Percentiles rank a stretch among this genome's conserved stretches.
phyloP scores from a whole-genome alignment of 83 land plant genomes.

The Larix sibirica region DNA sequence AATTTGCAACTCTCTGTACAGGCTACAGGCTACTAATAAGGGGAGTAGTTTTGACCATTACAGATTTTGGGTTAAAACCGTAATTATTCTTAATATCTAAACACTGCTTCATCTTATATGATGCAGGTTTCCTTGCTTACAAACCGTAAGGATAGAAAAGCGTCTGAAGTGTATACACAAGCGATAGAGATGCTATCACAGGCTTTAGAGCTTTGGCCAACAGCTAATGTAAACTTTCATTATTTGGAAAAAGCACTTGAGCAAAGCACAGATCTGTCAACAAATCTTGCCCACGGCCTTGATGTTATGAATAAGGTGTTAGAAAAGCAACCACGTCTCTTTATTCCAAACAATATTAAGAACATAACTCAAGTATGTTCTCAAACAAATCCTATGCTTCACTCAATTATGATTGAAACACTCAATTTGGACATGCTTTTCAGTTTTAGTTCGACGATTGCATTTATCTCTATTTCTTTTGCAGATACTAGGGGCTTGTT shows the following conservation, averaged over 20 bases:
- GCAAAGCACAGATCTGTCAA: constrained; percentile 89
- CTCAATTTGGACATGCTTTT: too few relatives aligned
- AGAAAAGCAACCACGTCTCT: constrained; percentile 98
- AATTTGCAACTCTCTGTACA: not conserved
- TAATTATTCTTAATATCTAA: not conserved
- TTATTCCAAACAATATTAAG: constrained; percentile 88
- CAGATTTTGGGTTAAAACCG: constrained; percentile 58
- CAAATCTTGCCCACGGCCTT: constrained; percentile 94
- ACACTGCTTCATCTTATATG: not conserved
- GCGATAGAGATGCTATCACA: constrained; percentile 89
- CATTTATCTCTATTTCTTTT: constrained; percentile 10
- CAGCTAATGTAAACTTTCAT: constrained; percentile 94
- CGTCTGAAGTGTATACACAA: constrained; percentile 83
- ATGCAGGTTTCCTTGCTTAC: constrained; percentile 90
- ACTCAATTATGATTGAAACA: too few relatives aligned
- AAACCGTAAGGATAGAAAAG: constrained; percentile 92
- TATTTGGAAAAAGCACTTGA: constrained; percentile 84
- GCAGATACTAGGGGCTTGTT: constrained; percentile 96
- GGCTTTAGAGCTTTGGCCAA: constrained; percentile 98
- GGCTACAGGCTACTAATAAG: too few relatives aligned
- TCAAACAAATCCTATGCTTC: not conserved
- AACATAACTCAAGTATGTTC: constrained; percentile 87
- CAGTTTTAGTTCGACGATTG: constrained; percentile 1
- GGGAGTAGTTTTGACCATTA: too few relatives aligned
- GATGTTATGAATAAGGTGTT: too few relatives aligned